Conservation (phyloP, 768 basidiomycete species). For the Russula griseocarnosa region DNA sequence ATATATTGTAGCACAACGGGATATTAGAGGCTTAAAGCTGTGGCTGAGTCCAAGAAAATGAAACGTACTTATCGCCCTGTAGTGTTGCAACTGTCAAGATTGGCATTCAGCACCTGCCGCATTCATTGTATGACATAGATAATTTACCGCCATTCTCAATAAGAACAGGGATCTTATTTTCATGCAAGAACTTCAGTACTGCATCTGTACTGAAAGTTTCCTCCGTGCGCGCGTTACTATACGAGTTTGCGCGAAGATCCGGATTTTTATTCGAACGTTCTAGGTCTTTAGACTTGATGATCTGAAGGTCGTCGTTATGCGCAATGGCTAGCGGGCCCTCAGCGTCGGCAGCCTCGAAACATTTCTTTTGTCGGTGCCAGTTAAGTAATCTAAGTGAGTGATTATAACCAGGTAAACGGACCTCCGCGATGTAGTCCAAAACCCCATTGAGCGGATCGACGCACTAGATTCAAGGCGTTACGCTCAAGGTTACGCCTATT, state of each 20-base stretch:
- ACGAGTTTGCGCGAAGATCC: neutral
- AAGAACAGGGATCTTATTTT: neutral
- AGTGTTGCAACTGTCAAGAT: constrained; percentile 4
- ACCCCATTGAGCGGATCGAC: constrained; percentile 13
- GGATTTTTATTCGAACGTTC: neutral
- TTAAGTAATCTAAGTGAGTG: neutral
- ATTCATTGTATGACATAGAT: neutral
- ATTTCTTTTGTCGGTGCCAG: constrained; percentile 3
- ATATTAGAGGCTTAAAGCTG: no score
- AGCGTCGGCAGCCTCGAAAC: neutral
- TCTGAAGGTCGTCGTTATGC: constrained; percentile 19
- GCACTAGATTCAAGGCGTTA: neutral
- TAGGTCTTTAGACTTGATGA: constrained; percentile 8
- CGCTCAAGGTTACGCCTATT: neutral
- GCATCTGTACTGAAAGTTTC: constrained; percentile 1
- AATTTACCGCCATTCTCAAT: constrained; percentile 15
- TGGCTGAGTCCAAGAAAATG: no score
- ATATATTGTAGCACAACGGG: no score
- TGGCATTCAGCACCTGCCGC: neutral
- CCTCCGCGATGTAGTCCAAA: constrained; percentile 19
- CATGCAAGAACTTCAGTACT: constrained; percentile 2
- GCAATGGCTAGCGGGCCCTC: neutral
- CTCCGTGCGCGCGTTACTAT: neutral
- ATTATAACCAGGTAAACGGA: neutral
- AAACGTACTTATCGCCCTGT: neutral